Base-by-base conservation (phyloP, 495 filamentous ascomycete genomes). In the Peziza echinospora region DNA sequence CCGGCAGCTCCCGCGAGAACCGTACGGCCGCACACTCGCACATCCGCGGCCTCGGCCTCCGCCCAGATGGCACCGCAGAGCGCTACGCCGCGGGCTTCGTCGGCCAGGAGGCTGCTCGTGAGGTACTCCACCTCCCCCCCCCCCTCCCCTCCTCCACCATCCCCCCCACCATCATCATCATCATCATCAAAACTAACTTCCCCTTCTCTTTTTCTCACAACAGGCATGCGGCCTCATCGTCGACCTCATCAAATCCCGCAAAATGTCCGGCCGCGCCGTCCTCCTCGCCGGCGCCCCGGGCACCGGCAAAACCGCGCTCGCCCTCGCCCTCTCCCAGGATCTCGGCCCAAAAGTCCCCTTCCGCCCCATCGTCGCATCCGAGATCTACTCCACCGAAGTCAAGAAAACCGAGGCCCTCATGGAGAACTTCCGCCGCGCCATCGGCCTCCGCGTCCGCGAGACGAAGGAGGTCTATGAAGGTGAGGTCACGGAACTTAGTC, bases 321-420 rank as follows among this genome's bases (percentile, higher is more conserved):
- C 89, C 21, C 71, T 96, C 43, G 87, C 86, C 40, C 83, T 97
- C 52, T 84, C 80, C 55, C 86, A 93, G 61, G 87, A 94, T 60
- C 73, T 97, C 47, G 89, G 89, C 54, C 89, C 85, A 10, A 93
- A 93, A 64, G 91, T 97, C 45, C 89, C 89, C 5, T 97, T 97
- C 60, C 92, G 86, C 59, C 84, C 85, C 26, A 93, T 97, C 55
- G 86, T 91, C 24, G 89, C 84, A 49, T 93, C 85, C 64, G 89
- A 97, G 59, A 78, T 97, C 53, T 97, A 93, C 66, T 87, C 81
- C 41, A 79, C 87, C 30, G 89, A 97, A 64, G 83, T 97, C 48
- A 94, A 94, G 73, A 97, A 97, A 74, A 96, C 89, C 17, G 89
- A 97, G 63, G 80, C 89, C 28, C 67, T 97, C 58, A 94, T 93